Evolutionary conservation across 2,329 filamentous ascomycete genomes (phyloP), one percentile per base, ranked within the genome.

Genomic region (Trichoderma lentiforme): DNA sequence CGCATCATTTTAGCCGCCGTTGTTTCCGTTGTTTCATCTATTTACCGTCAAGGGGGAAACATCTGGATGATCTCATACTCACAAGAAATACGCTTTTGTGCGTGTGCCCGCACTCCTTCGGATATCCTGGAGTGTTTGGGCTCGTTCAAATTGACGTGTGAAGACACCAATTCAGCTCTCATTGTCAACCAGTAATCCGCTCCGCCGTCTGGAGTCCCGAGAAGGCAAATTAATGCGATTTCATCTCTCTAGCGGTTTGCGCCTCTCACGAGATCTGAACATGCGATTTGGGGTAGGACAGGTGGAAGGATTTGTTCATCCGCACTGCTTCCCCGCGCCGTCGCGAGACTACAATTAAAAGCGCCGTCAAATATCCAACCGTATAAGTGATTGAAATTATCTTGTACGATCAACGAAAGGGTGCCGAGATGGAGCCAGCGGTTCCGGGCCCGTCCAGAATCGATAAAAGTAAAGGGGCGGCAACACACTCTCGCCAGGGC

Each of bases 401-500:
- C 21, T 6, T 14, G 7, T 21, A 32, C 26, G 32, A 51, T n/a
- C 21, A 39, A 24, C 57, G n/a, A 43, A 30, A 62, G 36, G 21
- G 39, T 26, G 34, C 24, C 9, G 60, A 56, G 47, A 28, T 34
- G 15, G 47, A 64, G 28, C 8, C 18, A 57, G 47, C 24, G 5
- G 12, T 15, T 14, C 32, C 47, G 8, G 60, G 51, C 30, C 39
- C 57, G 6, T 36, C 39, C 21, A 62, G 43, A 12, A 6, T 5
- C 26, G 57, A 70, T 36, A 72, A 70, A 32, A 39, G 47, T 12
- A 72, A 72, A 56, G 53, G 65, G 18, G 21, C 18, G 4, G 60
- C 60, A 60, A 72, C 18, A 28, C 71, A 70, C 51, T 36, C 30
- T 53, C 71, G 66, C 12, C 66, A 61, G 8, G 60, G 36, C 14